Evolutionary conservation across 306 rosid species (phyloP), one percentile per base, ranked within the genome.

Genomic region (Lithocarpus polystachyus): DNA sequence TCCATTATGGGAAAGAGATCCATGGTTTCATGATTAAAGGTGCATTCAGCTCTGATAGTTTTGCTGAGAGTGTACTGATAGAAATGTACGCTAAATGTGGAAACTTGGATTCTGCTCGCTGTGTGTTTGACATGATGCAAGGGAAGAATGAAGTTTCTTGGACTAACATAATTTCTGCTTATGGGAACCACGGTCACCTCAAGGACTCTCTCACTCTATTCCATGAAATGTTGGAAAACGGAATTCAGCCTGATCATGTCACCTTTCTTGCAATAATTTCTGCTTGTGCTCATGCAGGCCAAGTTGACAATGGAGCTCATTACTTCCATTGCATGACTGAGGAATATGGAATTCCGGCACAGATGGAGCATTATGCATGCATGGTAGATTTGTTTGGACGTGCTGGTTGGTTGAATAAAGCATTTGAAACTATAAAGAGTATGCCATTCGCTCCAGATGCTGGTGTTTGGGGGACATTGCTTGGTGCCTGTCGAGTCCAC

Each of bases 11-110:
- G 60, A 92, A 86, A 85, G 87, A 85, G 81, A 84, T 90, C 80
- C 97, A 92, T 79, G 88, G 91, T 57, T 86, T 84, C 80, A 84
- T 89, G 68, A 78, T 88, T 74, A 85, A 85, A 84, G 87, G 86
- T 40, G 79, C 79, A 69, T 79, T 89, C 72, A 81, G 56, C 59
- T 84, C 82, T 71, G 91, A 92, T 84, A 59, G 86, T 57, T 86
- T 86, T 76, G 81, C 86, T 69, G 89, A 85, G 74, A 87, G 96
- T 88, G 85, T 91, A 68, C 83, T 92, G 73, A 86, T 92, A 70
- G 97, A 92, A 87, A 83, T 87, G 92, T 90, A 92, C 84, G 90
- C 97, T 74, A 92, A 92, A 83, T 92, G 97, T 82, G 97, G 97
- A 88, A 89, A 88, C 62, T 72, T 92, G 79, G 84, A 76, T 71